Evolutionary conservation across 2,329 filamentous ascomycete genomes (phyloP), one percentile per base, ranked within the genome.

Genomic region (Fusarium sp.): DNA sequence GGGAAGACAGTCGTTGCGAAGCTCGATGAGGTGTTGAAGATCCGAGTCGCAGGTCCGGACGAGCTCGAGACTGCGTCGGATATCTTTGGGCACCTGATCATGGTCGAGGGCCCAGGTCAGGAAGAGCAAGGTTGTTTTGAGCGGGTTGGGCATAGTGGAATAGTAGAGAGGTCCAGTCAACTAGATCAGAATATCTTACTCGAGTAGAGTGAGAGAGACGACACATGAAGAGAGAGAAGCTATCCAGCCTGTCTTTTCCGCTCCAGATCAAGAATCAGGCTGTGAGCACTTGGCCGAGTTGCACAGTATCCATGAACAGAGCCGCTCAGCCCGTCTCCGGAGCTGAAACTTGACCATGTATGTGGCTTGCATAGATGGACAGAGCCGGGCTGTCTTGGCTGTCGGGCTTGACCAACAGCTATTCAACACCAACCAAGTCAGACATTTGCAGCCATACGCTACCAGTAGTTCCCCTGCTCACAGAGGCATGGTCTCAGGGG

Each of bases 11-110:
- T 71, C 60, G 15, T 71, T 67, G 3, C 73, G 70, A 1, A 75
- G 53, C n/a, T 69, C 65, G 33, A 75, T 73, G 15, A 75, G 66
- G n/a, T 72, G 68, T 25, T 74, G 70, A 6, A 75, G 65, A 42
- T 75, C 73, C 7, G 51, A 49, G 27, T 75, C 57, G 46, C 72
- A 75, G n/a, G 68, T 72, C 6, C 69, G 65, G 0, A 75, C 69
- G 8, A 75, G 71, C 21, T 75, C 71, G 14, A 75, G 60, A 47
- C 69, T 70, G 7, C 61, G 61, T 2, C 69, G 65, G 17, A 74
- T 67, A 5, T 70, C 67, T 21, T 63, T 57, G 2, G 72, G 70
- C 9, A 71, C 67, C 10, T 71, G 69, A 6, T 65, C 67, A 17
- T 67, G 54, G 23, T 70, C 66, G 41, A 69, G 61, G 11, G 45